Percentiles rank a stretch among this genome's conserved stretches.
Conservation (phyloP, 257 asterid genomes). For the Ophiorrhiza pumila region DNA sequence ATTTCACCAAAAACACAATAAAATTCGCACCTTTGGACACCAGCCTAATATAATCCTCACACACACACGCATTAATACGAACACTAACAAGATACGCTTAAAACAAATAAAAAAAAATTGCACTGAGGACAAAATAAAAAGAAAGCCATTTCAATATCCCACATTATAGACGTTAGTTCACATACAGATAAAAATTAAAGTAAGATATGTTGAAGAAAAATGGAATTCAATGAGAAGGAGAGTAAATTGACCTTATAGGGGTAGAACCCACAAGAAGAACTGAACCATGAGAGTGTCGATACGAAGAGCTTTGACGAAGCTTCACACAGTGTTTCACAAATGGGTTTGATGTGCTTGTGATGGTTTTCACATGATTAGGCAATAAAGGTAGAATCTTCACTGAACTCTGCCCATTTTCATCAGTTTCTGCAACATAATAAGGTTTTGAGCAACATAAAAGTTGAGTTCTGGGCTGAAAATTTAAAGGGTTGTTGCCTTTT, state of each 20-base stretch:
- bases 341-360: slow-evolving; percentile 84
- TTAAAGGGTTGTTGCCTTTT: slow-evolving; percentile 4
- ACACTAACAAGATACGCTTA: background rate
- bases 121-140: background rate
- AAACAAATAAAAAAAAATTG: background rate
- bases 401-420: slow-evolving; percentile 26
- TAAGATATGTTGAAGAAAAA: background rate
- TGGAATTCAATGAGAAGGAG: background rate
- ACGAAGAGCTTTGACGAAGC: slow-evolving; percentile 79
- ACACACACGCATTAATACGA: background rate
- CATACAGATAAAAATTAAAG: background rate
- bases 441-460: slow-evolving; percentile 19
- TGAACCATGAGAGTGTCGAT: slow-evolving; percentile 70
- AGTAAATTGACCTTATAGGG: slow-evolving; percentile 57
- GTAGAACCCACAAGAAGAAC: slow-evolving; percentile 80
- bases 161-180: background rate
- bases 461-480: slow-evolving; percentile 23
- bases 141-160: background rate
- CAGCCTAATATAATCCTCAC: background rate
- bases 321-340: slow-evolving; percentile 89
- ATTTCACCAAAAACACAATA: background rate
- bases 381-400: slow-evolving; percentile 30
- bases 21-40: background rate
- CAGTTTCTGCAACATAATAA: background rate
- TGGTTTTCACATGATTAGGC: slow-evolving; percentile 51